These are phyloP conservation scores for Aspergillus haitiensis DNA, from an alignment of 495 filamentous ascomycete species.

Conservation along the genomic window DNA sequence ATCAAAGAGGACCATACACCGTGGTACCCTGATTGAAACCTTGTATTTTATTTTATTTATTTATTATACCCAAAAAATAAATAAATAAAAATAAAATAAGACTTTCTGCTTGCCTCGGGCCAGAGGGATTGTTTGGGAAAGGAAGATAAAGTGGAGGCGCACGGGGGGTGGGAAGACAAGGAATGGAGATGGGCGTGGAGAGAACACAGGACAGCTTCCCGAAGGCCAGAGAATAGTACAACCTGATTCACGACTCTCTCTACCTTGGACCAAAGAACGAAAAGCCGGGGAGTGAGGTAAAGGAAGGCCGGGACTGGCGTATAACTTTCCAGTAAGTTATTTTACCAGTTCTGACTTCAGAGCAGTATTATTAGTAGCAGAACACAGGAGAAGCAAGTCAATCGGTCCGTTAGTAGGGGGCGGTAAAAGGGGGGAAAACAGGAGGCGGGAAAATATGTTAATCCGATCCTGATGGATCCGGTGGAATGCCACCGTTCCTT, in stretches of 20 bases:
- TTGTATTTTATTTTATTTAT: slow-evolving; percentile 26
- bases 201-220: slow-evolving; percentile 15
- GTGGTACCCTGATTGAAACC: slow-evolving; percentile 14
- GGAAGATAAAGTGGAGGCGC: slow-evolving; percentile 27
- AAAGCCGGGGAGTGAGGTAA: slow-evolving; percentile 21
- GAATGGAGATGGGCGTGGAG: slow-evolving; percentile 31
- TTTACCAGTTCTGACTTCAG: slow-evolving; percentile 23
- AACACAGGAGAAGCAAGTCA: slow-evolving; percentile 28
- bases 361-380: slow-evolving; percentile 24
- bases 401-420: slow-evolving; percentile 24
- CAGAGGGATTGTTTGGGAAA: slow-evolving; percentile 17
- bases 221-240: slow-evolving; percentile 3
- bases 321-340: slow-evolving; percentile 28
- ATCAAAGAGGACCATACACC: slow-evolving; percentile 18
- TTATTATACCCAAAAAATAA: slow-evolving; percentile 9
- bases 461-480: slow-evolving; percentile 20
- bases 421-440: slow-evolving; percentile 25
- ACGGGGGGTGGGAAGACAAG: slow-evolving; percentile 19
- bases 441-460: slow-evolving; percentile 19
- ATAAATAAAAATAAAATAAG: slow-evolving; percentile 1
- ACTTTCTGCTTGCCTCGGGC: slow-evolving; percentile 13
- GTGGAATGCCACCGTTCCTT: slow-evolving; percentile 16
- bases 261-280: slow-evolving; percentile 6
- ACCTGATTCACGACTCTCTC: background rate
- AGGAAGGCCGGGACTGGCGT: slow-evolving; percentile 22